These are phyloP conservation scores for Hyphodiscus hymeniophilus DNA, from an alignment of 495 filamentous ascomycete genomes.

Conservation along the genomic window DNA sequence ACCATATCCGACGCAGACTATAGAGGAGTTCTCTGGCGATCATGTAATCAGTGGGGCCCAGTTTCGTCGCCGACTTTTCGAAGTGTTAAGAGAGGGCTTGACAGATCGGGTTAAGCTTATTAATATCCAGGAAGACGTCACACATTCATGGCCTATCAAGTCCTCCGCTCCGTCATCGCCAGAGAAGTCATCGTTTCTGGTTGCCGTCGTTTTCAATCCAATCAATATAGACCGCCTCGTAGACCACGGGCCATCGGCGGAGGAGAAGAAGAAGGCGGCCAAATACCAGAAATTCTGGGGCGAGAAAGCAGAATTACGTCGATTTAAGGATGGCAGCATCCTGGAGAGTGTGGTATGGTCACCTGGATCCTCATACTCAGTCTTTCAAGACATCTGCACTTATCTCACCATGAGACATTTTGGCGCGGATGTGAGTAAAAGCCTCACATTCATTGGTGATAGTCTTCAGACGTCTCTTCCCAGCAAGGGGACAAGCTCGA, in stretches of 20 bases:
- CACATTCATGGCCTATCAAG: constrained; percentile 32
- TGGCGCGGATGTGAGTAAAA: constrained; percentile 36
- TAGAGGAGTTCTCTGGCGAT: constrained; percentile 2
- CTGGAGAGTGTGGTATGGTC: constrained; percentile 79
- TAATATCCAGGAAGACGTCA: constrained; percentile 37
- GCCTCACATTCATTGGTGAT: constrained; percentile 52
- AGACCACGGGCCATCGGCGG: constrained; percentile 79
- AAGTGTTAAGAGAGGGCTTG: constrained; percentile 57
- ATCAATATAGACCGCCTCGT: constrained; percentile 61
- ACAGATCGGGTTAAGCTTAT: constrained; percentile 66
- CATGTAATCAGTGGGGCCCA: constrained; percentile 18
- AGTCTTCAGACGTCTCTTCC: constrained; percentile 31
- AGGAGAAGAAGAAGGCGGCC: constrained; percentile 62
- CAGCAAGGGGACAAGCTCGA: constrained; percentile 24
- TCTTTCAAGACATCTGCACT: constrained; percentile 71
- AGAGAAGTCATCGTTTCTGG: constrained; percentile 32
- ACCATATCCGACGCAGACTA: neutral
- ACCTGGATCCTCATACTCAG: constrained; percentile 46
- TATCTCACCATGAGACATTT: constrained; percentile 66
- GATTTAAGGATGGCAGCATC: constrained; percentile 67
- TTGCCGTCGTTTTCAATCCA: constrained; percentile 66
- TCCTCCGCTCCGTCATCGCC: constrained; percentile 20
- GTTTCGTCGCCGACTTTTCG: constrained; percentile 37
- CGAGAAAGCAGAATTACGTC: constrained; percentile 61
- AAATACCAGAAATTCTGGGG: constrained; percentile 71